Evolutionary conservation across 441 rosid species (phyloP), one percentile per base, ranked within the genome.

Genomic region (Croton laevigatus): DNA sequence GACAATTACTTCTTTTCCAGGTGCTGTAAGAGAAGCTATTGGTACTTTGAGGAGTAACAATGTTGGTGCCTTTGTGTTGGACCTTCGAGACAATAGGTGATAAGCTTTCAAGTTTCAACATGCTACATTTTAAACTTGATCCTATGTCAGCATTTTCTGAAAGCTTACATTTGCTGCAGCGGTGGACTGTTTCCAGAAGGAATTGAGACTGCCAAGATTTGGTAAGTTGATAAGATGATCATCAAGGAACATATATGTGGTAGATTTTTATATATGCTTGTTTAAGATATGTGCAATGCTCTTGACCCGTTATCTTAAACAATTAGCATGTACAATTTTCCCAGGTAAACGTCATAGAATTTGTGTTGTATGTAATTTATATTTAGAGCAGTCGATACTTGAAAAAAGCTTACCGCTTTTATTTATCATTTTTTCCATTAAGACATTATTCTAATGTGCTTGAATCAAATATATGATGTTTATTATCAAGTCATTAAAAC

Each of bases 51-150:
- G 85, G 87, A 85, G 88, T 59, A 84, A 81, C 64, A 78, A 71
- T 62, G 98, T 87, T 34, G 81, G 79, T 51, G 94, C 99, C 71
- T 95, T 90, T 65, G 89, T 92, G 66, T 82, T 92, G 75, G 98
- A 95, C 85, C 99, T 95, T 76, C 96, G 99, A 76, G 98, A 95
- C 78, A 95, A 95, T 73, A 91, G 99, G 99, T 94, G 81, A 88
- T 79, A 76, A 63, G 61, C 77, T 79, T 76, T 76, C 42, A 19
- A 60, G 76, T 79, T 76, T 76, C 38, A 17, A 60, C 67, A 44
- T 77, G 42, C 27, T 64, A 69, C 3, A 46, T 78, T 70, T 68
- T 71, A 66, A 63, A 48, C 64, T 80, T 54, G 66, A 71, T 23
- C 65, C 51, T 70, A 75, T 63, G 73, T 66, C 79, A 66, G 74